Percentiles rank a stretch among this genome's conserved stretches.
These are phyloP conservation scores for Ophiostoma triangulosporum DNA, from an alignment of 2,329 filamentous ascomycete genomes.

Conservation along the genomic window DNA sequence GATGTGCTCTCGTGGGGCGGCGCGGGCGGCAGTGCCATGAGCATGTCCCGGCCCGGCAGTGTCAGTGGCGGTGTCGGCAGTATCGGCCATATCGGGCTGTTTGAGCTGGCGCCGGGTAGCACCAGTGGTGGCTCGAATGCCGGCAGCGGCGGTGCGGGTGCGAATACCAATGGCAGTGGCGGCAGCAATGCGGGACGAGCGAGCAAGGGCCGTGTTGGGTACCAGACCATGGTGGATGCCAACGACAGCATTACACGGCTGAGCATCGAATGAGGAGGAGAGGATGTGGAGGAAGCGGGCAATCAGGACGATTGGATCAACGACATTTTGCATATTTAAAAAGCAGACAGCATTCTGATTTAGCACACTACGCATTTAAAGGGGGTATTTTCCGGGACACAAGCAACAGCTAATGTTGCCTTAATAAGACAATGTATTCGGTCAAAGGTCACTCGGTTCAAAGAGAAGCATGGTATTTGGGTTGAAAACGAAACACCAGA, in stretches of 20 bases:
- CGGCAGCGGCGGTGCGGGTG: conserved; percentile 18
- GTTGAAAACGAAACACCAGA: neutral
- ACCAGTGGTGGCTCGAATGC: neutral
- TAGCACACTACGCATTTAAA: neutral
- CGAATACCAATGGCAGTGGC: conserved; percentile 32
- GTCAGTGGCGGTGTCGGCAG: conserved; percentile 16
- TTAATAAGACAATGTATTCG: no score
- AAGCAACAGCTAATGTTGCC: neutral
- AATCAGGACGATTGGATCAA: neutral
- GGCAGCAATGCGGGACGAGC: conserved; percentile 30
- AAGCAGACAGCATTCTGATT: neutral
- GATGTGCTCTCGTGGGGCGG: conserved; percentile 62
- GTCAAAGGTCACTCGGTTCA: no score
- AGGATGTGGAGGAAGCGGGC: no score
- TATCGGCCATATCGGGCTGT: conserved; percentile 8
- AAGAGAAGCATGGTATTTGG: no score
- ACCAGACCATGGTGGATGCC: conserved; percentile 93
- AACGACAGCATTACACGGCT: conserved; percentile 92
- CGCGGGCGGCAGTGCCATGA: conserved; percentile 29
- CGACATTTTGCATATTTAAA: neutral
- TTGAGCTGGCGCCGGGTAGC: conserved; percentile 22
- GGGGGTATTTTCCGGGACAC: neutral
- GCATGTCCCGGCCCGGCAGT: conserved; percentile 34
- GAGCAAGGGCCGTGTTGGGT: conserved; percentile 42
- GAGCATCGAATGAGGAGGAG: conserved; percentile 63